Conservation (phyloP, 2,329 filamentous ascomycete species). For the Bipolaris sorokiniana region DNA sequence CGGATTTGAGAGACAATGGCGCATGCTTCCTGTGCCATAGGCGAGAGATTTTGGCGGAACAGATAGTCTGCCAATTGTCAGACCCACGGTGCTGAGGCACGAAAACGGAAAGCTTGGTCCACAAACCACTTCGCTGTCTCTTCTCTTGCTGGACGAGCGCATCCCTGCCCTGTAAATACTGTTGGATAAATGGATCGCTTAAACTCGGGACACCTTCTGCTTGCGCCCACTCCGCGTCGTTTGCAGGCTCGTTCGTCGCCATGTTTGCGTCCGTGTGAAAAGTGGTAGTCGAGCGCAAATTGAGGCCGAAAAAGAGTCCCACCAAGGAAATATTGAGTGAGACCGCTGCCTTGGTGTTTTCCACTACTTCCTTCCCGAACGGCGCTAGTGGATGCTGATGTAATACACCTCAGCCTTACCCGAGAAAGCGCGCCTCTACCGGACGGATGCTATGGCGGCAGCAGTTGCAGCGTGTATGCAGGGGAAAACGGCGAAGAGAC, state of each 20-base stretch:
- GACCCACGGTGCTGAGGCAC: slow-evolving; percentile 15
- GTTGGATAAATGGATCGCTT: slow-evolving; percentile 77
- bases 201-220: slow-evolving; percentile 51
- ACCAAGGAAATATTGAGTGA: slow-evolving; percentile 2
- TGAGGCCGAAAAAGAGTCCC: neutral
- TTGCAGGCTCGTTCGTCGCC: slow-evolving; percentile 26
- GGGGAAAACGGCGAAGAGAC: neutral
- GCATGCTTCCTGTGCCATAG: slow-evolving; percentile 77
- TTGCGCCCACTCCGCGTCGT: slow-evolving; percentile 49
- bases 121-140: slow-evolving; percentile 77
- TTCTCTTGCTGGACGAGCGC: slow-evolving; percentile 81
- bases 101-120: neutral
- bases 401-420: slow-evolving; percentile 17
- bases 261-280: slow-evolving; percentile 18
- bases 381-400: slow-evolving; percentile 29
- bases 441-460: neutral
- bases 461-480: neutral
- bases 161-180: slow-evolving; percentile 78
- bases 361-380: slow-evolving; percentile 30
- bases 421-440: slow-evolving; percentile 4
- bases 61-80: slow-evolving; percentile 62
- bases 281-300: neutral
- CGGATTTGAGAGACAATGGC: slow-evolving; percentile 81
- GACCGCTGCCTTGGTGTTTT: slow-evolving; percentile 21
- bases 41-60: slow-evolving; percentile 77